A percentile compares a stretch with the other conserved stretches of the same genome.
phyloP scores from a whole-genome alignment of 441 rosid species.

The Pelargonium fulgidum region DNA sequence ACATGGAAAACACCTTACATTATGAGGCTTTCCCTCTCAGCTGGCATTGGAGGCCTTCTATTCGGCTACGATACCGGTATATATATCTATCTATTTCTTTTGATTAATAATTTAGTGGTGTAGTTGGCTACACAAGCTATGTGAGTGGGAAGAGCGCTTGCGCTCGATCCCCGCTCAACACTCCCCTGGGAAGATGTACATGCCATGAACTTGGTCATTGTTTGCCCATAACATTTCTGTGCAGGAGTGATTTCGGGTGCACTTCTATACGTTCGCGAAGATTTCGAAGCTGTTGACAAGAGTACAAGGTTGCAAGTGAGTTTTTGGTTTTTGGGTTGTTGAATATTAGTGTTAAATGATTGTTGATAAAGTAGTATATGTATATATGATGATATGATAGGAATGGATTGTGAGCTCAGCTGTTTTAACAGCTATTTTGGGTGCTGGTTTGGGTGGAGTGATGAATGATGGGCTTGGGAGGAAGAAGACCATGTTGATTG shows the following conservation, averaged over 20 bases:
- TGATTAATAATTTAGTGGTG: no score
- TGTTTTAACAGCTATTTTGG: constrained; percentile 77
- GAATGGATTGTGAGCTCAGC: constrained; percentile 80
- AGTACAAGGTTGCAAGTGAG: constrained; percentile 55
- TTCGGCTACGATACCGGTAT: constrained; percentile 85
- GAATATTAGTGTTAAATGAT: no score
- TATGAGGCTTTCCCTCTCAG: constrained; percentile 74
- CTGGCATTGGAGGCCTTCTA: constrained; percentile 82
- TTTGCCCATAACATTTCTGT: no score
- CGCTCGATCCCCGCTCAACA: no score
- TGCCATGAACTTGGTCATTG: no score
- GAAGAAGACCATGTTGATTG: constrained; percentile 46
- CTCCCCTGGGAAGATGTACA: no score
- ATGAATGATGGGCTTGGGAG: constrained; percentile 66
- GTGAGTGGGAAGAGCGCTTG: no score
- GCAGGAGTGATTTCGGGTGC: constrained; percentile 85
- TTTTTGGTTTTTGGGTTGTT: no score
- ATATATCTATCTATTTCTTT: no score
- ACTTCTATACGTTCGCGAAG: constrained; percentile 62
- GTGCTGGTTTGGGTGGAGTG: constrained; percentile 81
- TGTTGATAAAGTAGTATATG: no score
- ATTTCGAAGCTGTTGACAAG: constrained; percentile 42
- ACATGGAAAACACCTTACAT: constrained; percentile 68
- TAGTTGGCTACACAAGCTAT: no score
- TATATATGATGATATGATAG: constrained; percentile 22